These are phyloP conservation scores for Collybia sordida DNA, from an alignment of 768 basidiomycete species.

Conservation along the genomic window DNA sequence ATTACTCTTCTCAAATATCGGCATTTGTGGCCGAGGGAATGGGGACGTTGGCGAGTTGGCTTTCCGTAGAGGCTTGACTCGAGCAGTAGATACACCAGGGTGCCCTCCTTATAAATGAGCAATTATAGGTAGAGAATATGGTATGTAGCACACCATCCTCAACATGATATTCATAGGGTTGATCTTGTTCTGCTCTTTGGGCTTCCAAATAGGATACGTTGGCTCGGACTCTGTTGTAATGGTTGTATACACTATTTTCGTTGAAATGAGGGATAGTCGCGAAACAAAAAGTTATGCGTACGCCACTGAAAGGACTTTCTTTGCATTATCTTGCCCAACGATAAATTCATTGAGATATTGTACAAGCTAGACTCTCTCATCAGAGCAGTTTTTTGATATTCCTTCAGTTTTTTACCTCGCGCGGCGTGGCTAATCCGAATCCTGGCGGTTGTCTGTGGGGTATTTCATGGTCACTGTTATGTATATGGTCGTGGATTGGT, in stretches of 20 bases:
- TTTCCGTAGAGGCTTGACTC: conserved; percentile 58
- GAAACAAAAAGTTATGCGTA: conserved; percentile 38
- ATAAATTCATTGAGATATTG: conserved; percentile 88
- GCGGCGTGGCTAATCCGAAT: conserved; percentile 56
- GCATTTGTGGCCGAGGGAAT: conserved; percentile 42
- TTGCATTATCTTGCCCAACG: conserved; percentile 89
- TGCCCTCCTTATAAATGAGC: not conserved
- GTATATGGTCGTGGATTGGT: conserved; percentile 44
- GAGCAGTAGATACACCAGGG: conserved; percentile 50
- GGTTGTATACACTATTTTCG: conserved; percentile 81
- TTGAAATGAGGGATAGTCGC: not conserved
- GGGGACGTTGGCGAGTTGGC: conserved; percentile 32
- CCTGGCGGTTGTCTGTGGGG: conserved; percentile 41
- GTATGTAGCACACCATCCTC: conserved; percentile 15
- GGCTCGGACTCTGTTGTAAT: conserved; percentile 85
- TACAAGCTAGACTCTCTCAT: conserved; percentile 56
- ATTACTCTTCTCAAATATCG: conserved; percentile 93
- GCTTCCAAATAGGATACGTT: conserved; percentile 55
- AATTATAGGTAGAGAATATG: not conserved
- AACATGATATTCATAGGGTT: conserved; percentile 6
- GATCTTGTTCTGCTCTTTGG: conserved; percentile 21
- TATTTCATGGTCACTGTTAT: conserved; percentile 27
- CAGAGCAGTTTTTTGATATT: not conserved
- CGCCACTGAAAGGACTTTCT: conserved; percentile 94
- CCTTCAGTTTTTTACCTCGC: conserved; percentile 36